A percentile compares a stretch with the other conserved stretches of the same genome.
Evolutionary conservation across 2,329 filamentous ascomycete species (phyloP).

Genomic region (Exserohilum rostratum): DNA sequence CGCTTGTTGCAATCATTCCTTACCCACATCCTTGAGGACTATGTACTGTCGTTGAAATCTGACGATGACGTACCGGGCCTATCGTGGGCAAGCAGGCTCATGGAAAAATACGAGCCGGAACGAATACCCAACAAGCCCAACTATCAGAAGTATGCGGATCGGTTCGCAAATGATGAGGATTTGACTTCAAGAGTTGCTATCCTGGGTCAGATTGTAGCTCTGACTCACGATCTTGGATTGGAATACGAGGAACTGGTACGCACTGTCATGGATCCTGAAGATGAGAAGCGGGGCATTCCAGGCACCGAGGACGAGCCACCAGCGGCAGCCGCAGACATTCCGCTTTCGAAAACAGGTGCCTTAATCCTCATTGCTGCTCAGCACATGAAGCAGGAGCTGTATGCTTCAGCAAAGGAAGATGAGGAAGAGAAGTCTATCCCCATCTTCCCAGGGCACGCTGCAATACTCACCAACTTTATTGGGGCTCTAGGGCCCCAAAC

Average conservation of each 20-base stretch:
- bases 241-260: slow-evolving; percentile 55
- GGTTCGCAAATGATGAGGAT: slow-evolving; percentile 68
- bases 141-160: slow-evolving; percentile 65
- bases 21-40: slow-evolving; percentile 77
- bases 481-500: slow-evolving; percentile 47
- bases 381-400: slow-evolving; percentile 57
- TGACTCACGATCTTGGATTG: slow-evolving; percentile 64
- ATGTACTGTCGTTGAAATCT: slow-evolving; percentile 62
- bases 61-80: slow-evolving; percentile 56
- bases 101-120: slow-evolving; percentile 71
- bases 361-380: slow-evolving; percentile 62
- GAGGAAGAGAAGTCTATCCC: slow-evolving; percentile 48
- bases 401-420: slow-evolving; percentile 48
- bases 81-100: slow-evolving; percentile 61
- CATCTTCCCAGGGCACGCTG: slow-evolving; percentile 61
- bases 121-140: slow-evolving; percentile 63
- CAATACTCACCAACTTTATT: slow-evolving; percentile 59
- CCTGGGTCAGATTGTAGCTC: slow-evolving; percentile 73
- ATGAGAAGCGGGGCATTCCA: slow-evolving; percentile 51
- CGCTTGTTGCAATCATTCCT: slow-evolving; percentile 76
- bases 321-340: slow-evolving; percentile 58
- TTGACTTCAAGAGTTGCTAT: slow-evolving; percentile 68
- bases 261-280: slow-evolving; percentile 50
- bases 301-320: slow-evolving; percentile 63
- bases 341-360: slow-evolving; percentile 61